Conservation (phyloP, 768 basidiomycete species). For the Nidularia sp. region DNA sequence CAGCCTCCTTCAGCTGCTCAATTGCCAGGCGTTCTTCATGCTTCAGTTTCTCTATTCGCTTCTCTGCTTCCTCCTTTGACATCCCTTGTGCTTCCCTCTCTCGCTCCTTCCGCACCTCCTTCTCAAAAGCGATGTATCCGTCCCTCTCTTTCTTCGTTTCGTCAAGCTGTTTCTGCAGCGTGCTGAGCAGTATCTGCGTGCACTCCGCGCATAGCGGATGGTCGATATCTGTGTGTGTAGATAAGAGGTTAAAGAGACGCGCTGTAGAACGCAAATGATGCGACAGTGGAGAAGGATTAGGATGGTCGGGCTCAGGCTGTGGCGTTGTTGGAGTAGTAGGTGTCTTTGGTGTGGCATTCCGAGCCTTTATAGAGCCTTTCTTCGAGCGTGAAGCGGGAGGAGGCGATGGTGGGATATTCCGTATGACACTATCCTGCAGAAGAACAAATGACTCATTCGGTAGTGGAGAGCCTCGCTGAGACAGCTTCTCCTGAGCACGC, state of each 20-base stretch:
- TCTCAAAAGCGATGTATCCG: constrained; percentile 91
- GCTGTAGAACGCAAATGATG: constrained; percentile 74
- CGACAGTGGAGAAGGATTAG: constrained; percentile 69
- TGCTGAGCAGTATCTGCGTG: constrained; percentile 73
- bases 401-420: constrained; percentile 57
- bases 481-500: constrained; percentile 58
- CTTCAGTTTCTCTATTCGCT: constrained; percentile 70
- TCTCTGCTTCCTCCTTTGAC: constrained; percentile 62
- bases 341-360: constrained; percentile 18
- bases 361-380: constrained; percentile 36
- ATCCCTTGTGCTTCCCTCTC: constrained; percentile 65
- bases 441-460: constrained; percentile 92
- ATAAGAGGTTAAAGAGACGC: constrained; percentile 72
- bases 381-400: constrained; percentile 39
- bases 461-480: constrained; percentile 45
- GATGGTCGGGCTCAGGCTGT: constrained; percentile 46
- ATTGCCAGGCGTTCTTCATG: constrained; percentile 64
- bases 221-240: constrained; percentile 75
- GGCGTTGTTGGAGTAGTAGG: constrained; percentile 18
- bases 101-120: constrained; percentile 77
- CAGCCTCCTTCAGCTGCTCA: constrained; percentile 71
- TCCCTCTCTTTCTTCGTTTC: constrained; percentile 91
- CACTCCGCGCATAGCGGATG: constrained; percentile 97
- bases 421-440: constrained; percentile 78
- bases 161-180: constrained; percentile 77